These are phyloP conservation scores for Millerago galiae DNA, from an alignment of 805 yeast species.

Conservation along the genomic window DNA sequence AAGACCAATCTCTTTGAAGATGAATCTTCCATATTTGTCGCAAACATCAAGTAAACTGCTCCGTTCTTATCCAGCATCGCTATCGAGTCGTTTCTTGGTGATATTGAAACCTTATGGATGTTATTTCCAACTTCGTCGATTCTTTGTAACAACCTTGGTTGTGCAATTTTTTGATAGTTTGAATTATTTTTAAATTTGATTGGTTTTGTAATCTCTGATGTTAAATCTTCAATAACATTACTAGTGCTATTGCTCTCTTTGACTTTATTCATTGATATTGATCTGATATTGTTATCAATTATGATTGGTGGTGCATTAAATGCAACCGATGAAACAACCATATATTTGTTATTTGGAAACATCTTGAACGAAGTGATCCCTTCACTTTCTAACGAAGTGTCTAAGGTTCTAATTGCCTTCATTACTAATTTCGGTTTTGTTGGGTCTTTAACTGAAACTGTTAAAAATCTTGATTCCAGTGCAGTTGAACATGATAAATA, in stretches of 20 bases:
- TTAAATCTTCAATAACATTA: not conserved
- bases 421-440: conserved; percentile 60
- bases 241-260: not conserved
- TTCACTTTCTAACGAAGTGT: conserved; percentile 69
- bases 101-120: conserved; percentile 66
- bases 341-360: conserved; percentile 56
- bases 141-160: conserved; percentile 54
- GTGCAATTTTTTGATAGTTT: conserved; percentile 37
- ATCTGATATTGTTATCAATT: conserved; percentile 51
- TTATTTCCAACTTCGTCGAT: conserved; percentile 77
- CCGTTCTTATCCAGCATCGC: conserved; percentile 81
- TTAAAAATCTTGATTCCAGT: conserved; percentile 71
- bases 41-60: conserved; percentile 57
- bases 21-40: conserved; percentile 52
- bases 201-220: not conserved
- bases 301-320: conserved; percentile 62
- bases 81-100: conserved; percentile 83
- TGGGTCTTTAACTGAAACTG: conserved; percentile 59
- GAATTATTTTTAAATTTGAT: not conserved
- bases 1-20: conserved; percentile 39
- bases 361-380: conserved; percentile 81
- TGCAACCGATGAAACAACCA: conserved; percentile 55
- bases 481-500: conserved; percentile 64
- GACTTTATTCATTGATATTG: not conserved
- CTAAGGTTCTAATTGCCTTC: conserved; percentile 59